A percentile compares a stretch with the other conserved stretches of the same genome.
Evolutionary conservation across 768 basidiomycete genomes (phyloP).

Genomic region (Amanita phalloides): DNA sequence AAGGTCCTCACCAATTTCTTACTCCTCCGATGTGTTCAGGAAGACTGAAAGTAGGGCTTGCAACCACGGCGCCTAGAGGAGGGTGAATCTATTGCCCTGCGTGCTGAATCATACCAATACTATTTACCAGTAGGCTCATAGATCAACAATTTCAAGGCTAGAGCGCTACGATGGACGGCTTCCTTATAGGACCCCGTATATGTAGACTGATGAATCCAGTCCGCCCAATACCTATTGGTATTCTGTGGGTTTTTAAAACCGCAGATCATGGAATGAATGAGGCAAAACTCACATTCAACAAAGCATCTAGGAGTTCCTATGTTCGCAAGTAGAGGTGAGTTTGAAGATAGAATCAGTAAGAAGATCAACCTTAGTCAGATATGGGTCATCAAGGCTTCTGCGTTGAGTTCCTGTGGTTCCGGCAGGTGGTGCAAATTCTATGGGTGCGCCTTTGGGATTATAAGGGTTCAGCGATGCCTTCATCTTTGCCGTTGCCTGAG

Average conservation of each 20-base stretch:
- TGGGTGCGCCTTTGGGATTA: neutral
- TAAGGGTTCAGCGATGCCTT: neutral
- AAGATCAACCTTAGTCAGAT: slow-evolving; percentile 43
- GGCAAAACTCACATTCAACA: slow-evolving; percentile 38
- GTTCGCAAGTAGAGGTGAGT: neutral
- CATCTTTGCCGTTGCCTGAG: neutral
- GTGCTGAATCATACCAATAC: neutral
- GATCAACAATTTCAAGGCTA: slow-evolving; percentile 89
- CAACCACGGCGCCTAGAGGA: slow-evolving; percentile 73
- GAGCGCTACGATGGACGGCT: slow-evolving; percentile 82
- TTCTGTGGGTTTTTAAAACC: slow-evolving; percentile 20
- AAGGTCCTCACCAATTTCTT: slow-evolving; percentile 60
- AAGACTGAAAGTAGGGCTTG: slow-evolving; percentile 90
- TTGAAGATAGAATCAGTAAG: neutral
- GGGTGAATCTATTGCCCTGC: neutral
- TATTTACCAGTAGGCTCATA: slow-evolving; percentile 75
- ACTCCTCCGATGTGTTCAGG: slow-evolving; percentile 89
- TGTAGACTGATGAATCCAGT: slow-evolving; percentile 82
- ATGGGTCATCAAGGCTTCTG: slow-evolving; percentile 51
- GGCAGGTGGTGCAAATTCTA: neutral
- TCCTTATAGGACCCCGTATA: slow-evolving; percentile 96
- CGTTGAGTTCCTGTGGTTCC: slow-evolving; percentile 26
- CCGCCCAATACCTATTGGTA: slow-evolving; percentile 77
- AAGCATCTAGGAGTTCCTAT: slow-evolving; percentile 43
- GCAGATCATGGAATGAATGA: neutral